Evolutionary conservation across 2,329 filamentous ascomycete species (phyloP).

Genomic region (Paecilomyces niveus): DNA sequence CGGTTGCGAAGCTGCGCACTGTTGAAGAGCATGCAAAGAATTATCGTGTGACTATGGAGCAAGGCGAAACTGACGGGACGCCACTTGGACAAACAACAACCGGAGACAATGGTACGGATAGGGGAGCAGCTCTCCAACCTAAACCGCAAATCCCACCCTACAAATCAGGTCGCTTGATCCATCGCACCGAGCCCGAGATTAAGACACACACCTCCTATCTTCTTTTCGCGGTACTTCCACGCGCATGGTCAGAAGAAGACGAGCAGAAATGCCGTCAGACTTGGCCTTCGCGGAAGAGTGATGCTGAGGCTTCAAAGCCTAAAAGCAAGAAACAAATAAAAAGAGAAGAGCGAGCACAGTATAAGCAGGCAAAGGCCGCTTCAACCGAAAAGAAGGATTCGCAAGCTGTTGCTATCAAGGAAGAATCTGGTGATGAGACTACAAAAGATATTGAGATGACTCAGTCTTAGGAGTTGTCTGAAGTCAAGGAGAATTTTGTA

Average conservation of each 20-base stretch:
- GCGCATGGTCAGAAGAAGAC: slow-evolving; percentile 75
- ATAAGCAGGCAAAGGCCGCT: not conserved
- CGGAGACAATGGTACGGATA: slow-evolving; percentile 19
- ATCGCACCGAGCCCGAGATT: slow-evolving; percentile 76
- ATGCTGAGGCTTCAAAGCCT: slow-evolving; percentile 14
- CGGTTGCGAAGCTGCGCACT: slow-evolving; percentile 62
- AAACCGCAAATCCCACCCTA: slow-evolving; percentile 45
- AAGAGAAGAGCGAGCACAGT: slow-evolving; percentile 12
- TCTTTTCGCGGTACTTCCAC: slow-evolving; percentile 83
- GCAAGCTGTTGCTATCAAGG: not conserved
- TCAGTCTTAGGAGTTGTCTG: not conserved
- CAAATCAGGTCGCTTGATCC: slow-evolving; percentile 69
- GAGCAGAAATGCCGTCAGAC: slow-evolving; percentile 60
- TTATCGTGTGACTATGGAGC: slow-evolving; percentile 46
- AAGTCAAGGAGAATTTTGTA: not conserved
- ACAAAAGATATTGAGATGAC: not conserved
- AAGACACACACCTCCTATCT: slow-evolving; percentile 98
- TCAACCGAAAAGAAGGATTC: not conserved
- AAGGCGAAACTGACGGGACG: slow-evolving; percentile 15
- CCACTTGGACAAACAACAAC: slow-evolving; percentile 17
- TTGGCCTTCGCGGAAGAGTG: slow-evolving; percentile 55
- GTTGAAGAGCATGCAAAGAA: slow-evolving; percentile 64
- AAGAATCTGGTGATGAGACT: not conserved
- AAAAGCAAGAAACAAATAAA: slow-evolving; percentile 36
- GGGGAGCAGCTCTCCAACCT: not conserved